Evolutionary conservation across 2,329 filamentous ascomycete genomes (phyloP).

Genomic region (Hypoxylon sp.): DNA sequence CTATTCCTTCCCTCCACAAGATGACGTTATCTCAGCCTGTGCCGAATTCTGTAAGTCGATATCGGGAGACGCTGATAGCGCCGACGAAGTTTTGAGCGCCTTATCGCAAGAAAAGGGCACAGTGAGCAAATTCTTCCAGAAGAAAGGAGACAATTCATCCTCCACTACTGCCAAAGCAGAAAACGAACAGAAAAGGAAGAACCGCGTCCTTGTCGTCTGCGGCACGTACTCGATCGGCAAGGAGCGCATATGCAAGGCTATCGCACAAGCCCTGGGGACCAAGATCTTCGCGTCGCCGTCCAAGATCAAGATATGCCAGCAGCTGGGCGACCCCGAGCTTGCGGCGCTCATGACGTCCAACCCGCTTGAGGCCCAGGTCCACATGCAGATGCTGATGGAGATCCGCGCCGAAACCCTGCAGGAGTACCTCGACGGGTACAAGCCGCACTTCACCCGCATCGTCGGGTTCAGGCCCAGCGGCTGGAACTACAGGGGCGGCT

Average conservation of each 20-base stretch:
- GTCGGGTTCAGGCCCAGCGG: conserved; percentile 93
- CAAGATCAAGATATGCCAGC: conserved; percentile 87
- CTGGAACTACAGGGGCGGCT: conserved; percentile 88
- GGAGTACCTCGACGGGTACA: conserved; percentile 86
- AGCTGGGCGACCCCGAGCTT: conserved; percentile 88
- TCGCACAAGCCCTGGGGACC: conserved; percentile 84
- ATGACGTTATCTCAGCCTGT: conserved; percentile 87
- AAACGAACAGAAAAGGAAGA: conserved; percentile 55
- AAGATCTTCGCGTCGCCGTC: conserved; percentile 89
- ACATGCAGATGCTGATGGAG: conserved; percentile 97
- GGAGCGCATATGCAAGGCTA: conserved; percentile 93
- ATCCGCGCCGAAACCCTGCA: conserved; percentile 90
- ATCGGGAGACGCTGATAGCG: conserved; percentile 70
- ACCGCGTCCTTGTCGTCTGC: conserved; percentile 88
- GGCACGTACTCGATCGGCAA: conserved; percentile 99
- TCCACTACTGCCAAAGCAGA: conserved; percentile 42
- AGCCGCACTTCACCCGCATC: conserved; percentile 84
- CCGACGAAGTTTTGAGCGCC: conserved; percentile 62
- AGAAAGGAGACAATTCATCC: conserved; percentile 49
- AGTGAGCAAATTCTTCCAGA: conserved; percentile 67
- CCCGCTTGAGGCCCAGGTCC: conserved; percentile 88
- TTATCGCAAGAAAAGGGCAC: conserved; percentile 58
- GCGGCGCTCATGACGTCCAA: conserved; percentile 80
- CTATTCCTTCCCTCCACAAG: conserved; percentile 92
- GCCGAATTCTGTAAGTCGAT: conserved; percentile 87